A percentile compares a stretch with the other conserved stretches of the same genome.
phyloP scores from a whole-genome alignment of 257 asterid species.

The Voacanga thouarsii region DNA sequence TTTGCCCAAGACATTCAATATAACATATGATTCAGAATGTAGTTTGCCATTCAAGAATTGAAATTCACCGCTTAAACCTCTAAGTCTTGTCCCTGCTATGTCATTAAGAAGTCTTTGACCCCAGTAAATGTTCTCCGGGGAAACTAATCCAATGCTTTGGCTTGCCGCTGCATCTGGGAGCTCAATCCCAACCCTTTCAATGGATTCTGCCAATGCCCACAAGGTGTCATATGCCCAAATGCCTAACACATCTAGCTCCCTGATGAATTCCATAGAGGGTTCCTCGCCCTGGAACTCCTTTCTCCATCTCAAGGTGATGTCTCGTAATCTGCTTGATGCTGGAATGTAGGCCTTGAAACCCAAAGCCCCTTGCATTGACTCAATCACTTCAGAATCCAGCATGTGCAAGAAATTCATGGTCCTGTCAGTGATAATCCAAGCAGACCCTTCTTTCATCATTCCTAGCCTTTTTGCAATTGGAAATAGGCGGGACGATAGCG shows the following conservation, averaged over 20 bases:
- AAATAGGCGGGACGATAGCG: constrained; percentile 33
- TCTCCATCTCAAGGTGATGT: constrained; percentile 32
- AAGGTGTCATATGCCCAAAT: constrained; percentile 42
- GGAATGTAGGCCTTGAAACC: constrained; percentile 37
- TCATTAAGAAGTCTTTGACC: constrained; percentile 2
- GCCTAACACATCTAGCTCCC: constrained; percentile 26
- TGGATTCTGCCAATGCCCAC: constrained; percentile 37
- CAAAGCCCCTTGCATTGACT: constrained; percentile 37
- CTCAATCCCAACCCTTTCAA: constrained; percentile 17
- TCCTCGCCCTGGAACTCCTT: not conserved
- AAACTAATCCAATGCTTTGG: not conserved
- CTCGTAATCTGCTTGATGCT: constrained; percentile 24
- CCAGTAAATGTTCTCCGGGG: not conserved
- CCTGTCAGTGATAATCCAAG: constrained; percentile 45
- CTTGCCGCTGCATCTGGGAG: not conserved
- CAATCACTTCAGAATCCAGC: constrained; percentile 24
- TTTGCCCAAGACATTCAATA: constrained; percentile 35
- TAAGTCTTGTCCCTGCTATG: constrained; percentile 6
- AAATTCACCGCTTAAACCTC: constrained; percentile 29
- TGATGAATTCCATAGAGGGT: constrained; percentile 10
- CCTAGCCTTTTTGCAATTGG: constrained; percentile 28
- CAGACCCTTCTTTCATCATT: constrained; percentile 40
- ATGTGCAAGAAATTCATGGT: constrained; percentile 23
- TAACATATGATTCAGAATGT: constrained; percentile 25
- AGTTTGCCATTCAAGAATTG: constrained; percentile 25